Evolutionary conservation across 129 eudicot genomes (phyloP).

Genomic region (Calendula officinalis): DNA sequence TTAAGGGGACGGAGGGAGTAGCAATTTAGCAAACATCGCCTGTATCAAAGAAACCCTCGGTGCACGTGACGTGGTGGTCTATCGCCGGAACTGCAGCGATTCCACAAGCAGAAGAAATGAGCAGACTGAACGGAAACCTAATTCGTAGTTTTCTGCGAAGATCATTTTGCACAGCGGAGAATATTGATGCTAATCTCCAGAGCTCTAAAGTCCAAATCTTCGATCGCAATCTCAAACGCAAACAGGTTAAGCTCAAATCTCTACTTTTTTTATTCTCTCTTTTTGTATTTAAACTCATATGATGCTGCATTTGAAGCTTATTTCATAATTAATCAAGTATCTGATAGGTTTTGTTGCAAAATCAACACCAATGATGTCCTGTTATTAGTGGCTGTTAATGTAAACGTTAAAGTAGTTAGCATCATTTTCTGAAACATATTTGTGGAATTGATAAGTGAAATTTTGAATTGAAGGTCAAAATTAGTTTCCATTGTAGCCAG

Average conservation of each 20-base stretch:
- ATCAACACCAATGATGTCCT: constrained; percentile 2
- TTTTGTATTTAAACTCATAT: neutral
- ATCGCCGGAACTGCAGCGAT: constrained; percentile 21
- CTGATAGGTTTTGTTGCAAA: constrained; percentile 1
- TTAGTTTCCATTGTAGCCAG: neutral
- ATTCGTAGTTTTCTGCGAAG: constrained; percentile 21
- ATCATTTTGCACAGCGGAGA: constrained; percentile 45
- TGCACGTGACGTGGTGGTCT: constrained; percentile 1
- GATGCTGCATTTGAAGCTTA: neutral
- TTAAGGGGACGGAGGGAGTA: too few species aligned
- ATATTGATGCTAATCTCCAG: constrained; percentile 18
- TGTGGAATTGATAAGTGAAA: constrained; percentile 2
- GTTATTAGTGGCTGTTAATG: neutral
- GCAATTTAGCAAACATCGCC: too few species aligned
- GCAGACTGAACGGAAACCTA: constrained; percentile 11
- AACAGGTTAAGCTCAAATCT: constrained; percentile 41
- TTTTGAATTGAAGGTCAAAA: neutral
- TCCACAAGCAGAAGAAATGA: constrained; percentile 9
- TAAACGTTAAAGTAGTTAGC: neutral
- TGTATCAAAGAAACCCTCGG: neutral
- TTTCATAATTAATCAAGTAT: neutral
- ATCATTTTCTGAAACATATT: neutral
- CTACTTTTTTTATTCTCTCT: neutral
- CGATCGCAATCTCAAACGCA: constrained; percentile 77
- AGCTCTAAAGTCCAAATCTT: constrained; percentile 64